Conservation (phyloP, 2,329 filamentous ascomycete species). For the Magnaporthiopsis incrustans region DNA sequence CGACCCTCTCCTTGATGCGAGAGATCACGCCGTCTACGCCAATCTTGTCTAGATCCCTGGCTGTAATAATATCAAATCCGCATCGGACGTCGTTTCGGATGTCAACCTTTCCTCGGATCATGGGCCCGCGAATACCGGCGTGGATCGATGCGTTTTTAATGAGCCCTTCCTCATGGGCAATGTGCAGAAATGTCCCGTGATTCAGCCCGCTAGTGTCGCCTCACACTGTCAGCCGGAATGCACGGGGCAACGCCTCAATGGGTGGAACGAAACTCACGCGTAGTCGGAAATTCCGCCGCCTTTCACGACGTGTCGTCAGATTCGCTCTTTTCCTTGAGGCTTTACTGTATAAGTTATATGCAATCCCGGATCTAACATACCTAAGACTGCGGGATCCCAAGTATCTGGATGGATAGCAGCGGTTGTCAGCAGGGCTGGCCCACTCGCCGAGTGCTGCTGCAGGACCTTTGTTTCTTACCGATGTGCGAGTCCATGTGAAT, state of each 20-base stretch:
- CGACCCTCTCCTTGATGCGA: slow-evolving; percentile 49
- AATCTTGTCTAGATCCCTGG: slow-evolving; percentile 63
- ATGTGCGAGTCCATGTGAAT: slow-evolving; percentile 53
- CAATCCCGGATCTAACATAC: slow-evolving; percentile 18
- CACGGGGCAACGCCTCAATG: background rate
- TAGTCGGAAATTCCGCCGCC: slow-evolving; percentile 53
- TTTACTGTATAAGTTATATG: background rate
- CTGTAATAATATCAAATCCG: slow-evolving; percentile 49
- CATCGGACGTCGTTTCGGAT: slow-evolving; percentile 48
- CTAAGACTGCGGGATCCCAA: slow-evolving; percentile 58
- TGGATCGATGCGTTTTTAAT: slow-evolving; percentile 52
- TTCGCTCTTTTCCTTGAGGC: slow-evolving; percentile 9
- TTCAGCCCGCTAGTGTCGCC: slow-evolving; percentile 36
- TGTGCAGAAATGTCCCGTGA: slow-evolving; percentile 54
- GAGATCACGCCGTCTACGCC: slow-evolving; percentile 57
- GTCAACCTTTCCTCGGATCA: slow-evolving; percentile 40
- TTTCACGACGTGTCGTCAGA: slow-evolving; percentile 10
- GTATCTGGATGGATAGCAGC: slow-evolving; percentile 40
- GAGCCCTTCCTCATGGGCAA: slow-evolving; percentile 53
- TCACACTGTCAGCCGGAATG: background rate
- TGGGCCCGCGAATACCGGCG: slow-evolving; percentile 51
- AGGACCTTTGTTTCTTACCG: background rate
- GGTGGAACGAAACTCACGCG: slow-evolving; percentile 30
- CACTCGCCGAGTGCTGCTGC: no score
- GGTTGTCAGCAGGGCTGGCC: slow-evolving; percentile 10